phyloP scores from a whole-genome alignment of 2,329 filamentous ascomycete species.

The Apiospora phragmitis region DNA sequence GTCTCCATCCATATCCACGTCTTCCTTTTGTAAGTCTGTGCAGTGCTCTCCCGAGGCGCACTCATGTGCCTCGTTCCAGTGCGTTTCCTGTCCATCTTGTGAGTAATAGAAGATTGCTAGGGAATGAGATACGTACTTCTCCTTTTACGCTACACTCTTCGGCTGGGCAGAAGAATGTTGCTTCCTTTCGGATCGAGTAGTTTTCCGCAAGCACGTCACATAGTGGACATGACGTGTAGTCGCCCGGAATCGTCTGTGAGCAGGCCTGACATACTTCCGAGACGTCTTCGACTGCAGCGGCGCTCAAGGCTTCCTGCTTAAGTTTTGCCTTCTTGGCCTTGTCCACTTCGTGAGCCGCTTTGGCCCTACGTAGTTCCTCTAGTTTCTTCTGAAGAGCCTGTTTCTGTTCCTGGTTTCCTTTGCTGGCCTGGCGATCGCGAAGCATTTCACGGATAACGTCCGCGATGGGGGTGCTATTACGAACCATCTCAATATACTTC shows the following conservation, averaged over 20 bases:
- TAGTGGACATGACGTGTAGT: constrained; percentile 43
- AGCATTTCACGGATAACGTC: constrained; percentile 32
- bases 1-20: constrained; percentile 38
- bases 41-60: constrained; percentile 44
- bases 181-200: constrained; percentile 34
- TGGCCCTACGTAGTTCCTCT: constrained; percentile 49
- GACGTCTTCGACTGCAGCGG: constrained; percentile 33
- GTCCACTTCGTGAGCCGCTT: constrained; percentile 39
- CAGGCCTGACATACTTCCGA: constrained; percentile 43
- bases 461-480: constrained; percentile 28
- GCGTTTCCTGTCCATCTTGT: constrained; percentile 35
- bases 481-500: constrained; percentile 41
- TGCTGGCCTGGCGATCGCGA: constrained; percentile 32
- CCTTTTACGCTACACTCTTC: constrained; percentile 40
- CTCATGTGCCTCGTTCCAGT: constrained; percentile 39
- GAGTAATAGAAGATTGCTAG: constrained; percentile 19
- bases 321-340: constrained; percentile 32
- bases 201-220: constrained; percentile 44
- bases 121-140: constrained; percentile 37
- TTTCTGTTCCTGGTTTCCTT: constrained; percentile 35
- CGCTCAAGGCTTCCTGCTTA: constrained; percentile 43
- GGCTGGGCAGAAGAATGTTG: constrained; percentile 46
- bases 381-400: constrained; percentile 38
- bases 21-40: constrained; percentile 39
- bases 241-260: constrained; percentile 30